Percentiles rank a stretch among this genome's conserved stretches.
Evolutionary conservation across 2,329 filamentous ascomycete species (phyloP).

Genomic region (Colletotrichum salicis): DNA sequence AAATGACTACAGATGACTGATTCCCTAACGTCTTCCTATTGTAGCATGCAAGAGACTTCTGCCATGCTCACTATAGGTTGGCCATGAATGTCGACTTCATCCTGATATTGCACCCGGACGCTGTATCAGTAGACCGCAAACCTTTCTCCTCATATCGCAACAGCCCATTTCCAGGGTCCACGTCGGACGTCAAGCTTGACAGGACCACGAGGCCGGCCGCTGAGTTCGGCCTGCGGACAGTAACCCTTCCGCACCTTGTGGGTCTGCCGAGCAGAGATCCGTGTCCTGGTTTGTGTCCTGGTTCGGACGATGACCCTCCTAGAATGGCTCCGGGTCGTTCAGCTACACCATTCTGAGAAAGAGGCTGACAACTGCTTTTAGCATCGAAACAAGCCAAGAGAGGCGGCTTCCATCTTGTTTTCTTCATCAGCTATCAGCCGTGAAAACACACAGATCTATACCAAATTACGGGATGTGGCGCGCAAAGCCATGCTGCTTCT

Average conservation of each 20-base stretch:
- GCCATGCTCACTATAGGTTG: background rate
- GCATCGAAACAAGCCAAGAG: constrained; percentile 21
- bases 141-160: background rate
- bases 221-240: background rate
- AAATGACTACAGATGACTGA: background rate
- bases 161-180: background rate
- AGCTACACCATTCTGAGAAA: constrained; percentile 38
- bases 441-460: constrained; percentile 39
- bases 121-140: background rate
- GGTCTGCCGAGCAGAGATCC: constrained; percentile 42
- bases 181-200: background rate
- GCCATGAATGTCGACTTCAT: background rate
- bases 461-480: constrained; percentile 42
- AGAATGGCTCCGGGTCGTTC: constrained; percentile 42
- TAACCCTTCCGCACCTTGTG: background rate
- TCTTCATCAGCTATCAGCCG: constrained; percentile 37
- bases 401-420: constrained; percentile 36
- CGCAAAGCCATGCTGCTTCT: constrained; percentile 40
- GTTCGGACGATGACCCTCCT: constrained; percentile 45
- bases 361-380: background rate
- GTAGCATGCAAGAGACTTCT: background rate
- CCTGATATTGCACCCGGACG: background rate
- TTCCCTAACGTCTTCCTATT: background rate
- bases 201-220: background rate
- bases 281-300: constrained; percentile 42